Conservation (phyloP, 768 basidiomycete species). For the Mycena indigotica region DNA sequence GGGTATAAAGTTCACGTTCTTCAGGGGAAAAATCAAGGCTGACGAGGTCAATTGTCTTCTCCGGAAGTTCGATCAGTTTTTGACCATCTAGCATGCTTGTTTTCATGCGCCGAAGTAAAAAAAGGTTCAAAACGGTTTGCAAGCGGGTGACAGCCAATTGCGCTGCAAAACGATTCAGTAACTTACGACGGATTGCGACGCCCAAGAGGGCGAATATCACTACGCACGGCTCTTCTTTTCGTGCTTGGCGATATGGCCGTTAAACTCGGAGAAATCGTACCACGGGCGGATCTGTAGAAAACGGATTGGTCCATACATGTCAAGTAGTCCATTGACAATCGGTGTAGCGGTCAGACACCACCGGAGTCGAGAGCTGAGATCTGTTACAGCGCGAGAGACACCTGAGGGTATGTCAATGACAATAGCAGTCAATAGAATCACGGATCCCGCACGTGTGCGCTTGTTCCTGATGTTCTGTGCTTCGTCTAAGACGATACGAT, state of each 20-base stretch:
- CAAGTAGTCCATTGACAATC: conserved; percentile 61
- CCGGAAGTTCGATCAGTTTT: conserved; percentile 64
- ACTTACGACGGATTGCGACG: not conserved
- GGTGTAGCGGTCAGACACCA: conserved; percentile 68
- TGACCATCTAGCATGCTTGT: conserved; percentile 66
- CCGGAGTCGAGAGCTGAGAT: conserved; percentile 53
- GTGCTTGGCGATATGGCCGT: conserved; percentile 35
- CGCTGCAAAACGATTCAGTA: conserved; percentile 36
- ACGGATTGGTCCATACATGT: conserved; percentile 52
- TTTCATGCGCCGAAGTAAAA: conserved; percentile 65
- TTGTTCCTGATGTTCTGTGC: conserved; percentile 57
- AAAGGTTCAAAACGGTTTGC: conserved; percentile 57
- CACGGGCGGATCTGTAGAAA: conserved; percentile 49
- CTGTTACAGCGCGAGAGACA: conserved; percentile 55
- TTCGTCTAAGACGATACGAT: conserved; percentile 57
- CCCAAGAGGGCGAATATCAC: not conserved
- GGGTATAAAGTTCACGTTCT: conserved; percentile 65
- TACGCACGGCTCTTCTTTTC: conserved; percentile 58
- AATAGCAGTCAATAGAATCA: not conserved
- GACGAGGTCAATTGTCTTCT: conserved; percentile 52
- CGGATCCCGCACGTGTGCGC: conserved; percentile 42
- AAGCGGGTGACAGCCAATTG: conserved; percentile 56
- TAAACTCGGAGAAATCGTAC: conserved; percentile 49
- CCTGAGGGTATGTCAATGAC: conserved; percentile 37
- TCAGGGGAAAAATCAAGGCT: conserved; percentile 60